Evolutionary conservation across 148 eudicot genomes (phyloP).

Genomic region (Rhododendron kiyosumense): DNA sequence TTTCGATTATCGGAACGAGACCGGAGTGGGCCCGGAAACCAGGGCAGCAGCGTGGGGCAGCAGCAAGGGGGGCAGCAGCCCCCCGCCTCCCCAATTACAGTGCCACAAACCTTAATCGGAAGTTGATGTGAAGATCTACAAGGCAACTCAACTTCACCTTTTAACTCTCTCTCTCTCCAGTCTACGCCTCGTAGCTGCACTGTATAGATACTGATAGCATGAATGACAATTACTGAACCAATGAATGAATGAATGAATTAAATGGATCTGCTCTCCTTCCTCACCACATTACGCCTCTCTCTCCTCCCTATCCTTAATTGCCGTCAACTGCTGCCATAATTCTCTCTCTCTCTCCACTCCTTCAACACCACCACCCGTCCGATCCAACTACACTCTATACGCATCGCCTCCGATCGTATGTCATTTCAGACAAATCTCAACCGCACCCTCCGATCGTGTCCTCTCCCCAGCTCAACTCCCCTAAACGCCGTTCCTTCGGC

Average conservation of each 20-base stretch:
- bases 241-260: slow-evolving; percentile 10
- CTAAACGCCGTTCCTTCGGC: background rate
- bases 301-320: slow-evolving; percentile 8
- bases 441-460: slow-evolving; percentile 9
- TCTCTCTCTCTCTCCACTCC: slow-evolving; percentile 10
- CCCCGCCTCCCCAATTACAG: no score
- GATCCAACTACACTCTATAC: slow-evolving; percentile 2
- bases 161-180: background rate
- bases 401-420: slow-evolving; percentile 8
- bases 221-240: background rate
- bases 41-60: no score
- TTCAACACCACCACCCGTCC: background rate
- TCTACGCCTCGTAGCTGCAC: background rate
- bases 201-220: background rate
- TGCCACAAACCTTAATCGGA: background rate
- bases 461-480: background rate
- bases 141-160: background rate
- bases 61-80: no score
- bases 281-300: background rate
- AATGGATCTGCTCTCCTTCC: slow-evolving; percentile 16
- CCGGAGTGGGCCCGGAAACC: no score
- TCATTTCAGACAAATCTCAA: slow-evolving; percentile 7
- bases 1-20: no score
- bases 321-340: slow-evolving; percentile 3
- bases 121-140: background rate